Evolutionary conservation across 2,329 filamentous ascomycete species (phyloP).

Genomic region (Tolypocladium endophyticum): DNA sequence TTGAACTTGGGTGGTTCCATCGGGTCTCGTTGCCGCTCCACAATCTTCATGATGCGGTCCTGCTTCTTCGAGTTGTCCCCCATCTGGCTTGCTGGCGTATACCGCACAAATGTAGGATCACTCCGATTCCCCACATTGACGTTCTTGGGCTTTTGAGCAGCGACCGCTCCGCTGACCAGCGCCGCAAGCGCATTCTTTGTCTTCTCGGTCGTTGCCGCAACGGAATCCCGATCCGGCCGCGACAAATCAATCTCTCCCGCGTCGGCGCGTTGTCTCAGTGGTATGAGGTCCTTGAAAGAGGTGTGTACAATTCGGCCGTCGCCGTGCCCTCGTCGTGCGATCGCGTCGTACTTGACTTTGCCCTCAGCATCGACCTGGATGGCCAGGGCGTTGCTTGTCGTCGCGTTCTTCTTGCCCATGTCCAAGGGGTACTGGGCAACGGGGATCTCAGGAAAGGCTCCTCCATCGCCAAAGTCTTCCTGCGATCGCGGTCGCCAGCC

Average conservation of each 20-base stretch:
- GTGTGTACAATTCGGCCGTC: conserved; percentile 82
- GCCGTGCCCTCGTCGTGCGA: conserved; percentile 79
- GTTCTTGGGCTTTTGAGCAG: conserved; percentile 92
- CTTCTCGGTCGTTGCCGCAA: conserved; percentile 72
- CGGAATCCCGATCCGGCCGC: conserved; percentile 74
- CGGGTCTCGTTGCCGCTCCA: conserved; percentile 84
- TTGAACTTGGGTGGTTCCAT: conserved; percentile 98
- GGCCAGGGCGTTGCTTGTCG: conserved; percentile 76
- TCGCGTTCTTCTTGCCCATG: conserved; percentile 74
- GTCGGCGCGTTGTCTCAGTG: conserved; percentile 83
- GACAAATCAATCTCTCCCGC: conserved; percentile 84
- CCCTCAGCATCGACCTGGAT: conserved; percentile 85
- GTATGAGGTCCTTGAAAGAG: conserved; percentile 94
- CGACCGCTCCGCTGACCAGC: conserved; percentile 74
- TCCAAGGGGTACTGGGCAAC: conserved; percentile 93
- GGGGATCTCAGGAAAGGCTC: conserved; percentile 87
- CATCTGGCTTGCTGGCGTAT: conserved; percentile 96
- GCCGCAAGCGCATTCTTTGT: conserved; percentile 78
- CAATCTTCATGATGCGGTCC: conserved; percentile 97
- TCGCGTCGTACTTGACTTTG: conserved; percentile 93
- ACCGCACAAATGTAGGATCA: conserved; percentile 88
- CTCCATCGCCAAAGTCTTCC: conserved; percentile 93
- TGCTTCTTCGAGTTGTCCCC: conserved; percentile 77
- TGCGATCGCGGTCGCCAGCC: conserved; percentile 84
- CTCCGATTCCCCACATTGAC: conserved; percentile 70